These are phyloP conservation scores for Epichloe bromicola DNA, from an alignment of 2,329 filamentous ascomycete species.

Conservation along the genomic window DNA sequence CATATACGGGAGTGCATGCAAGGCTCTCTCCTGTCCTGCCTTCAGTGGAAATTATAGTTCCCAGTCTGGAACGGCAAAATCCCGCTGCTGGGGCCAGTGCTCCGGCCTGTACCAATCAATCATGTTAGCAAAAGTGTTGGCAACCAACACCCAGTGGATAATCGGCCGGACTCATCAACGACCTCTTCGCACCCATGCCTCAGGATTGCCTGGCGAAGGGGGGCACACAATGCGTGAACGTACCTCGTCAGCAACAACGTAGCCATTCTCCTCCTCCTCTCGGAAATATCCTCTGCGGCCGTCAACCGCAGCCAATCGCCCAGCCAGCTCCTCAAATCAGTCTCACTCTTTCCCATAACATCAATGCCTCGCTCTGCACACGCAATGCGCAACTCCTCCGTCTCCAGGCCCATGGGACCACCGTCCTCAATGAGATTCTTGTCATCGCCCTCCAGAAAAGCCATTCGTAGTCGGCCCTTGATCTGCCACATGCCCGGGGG, in stretches of 20 bases:
- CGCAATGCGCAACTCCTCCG: slow-evolving; percentile 55
- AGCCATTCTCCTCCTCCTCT: slow-evolving; percentile 26
- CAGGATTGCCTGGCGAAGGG: background rate
- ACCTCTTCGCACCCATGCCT: too few species aligned
- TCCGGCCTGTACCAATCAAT: slow-evolving; percentile 17
- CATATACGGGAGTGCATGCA: background rate
- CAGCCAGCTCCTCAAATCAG: slow-evolving; percentile 35
- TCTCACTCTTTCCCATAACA: slow-evolving; percentile 42
- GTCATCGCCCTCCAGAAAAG: slow-evolving; percentile 61
- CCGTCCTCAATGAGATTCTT: slow-evolving; percentile 50
- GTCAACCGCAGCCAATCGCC: slow-evolving; percentile 36
- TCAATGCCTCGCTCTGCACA: slow-evolving; percentile 57
- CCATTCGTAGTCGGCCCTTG: slow-evolving; percentile 39
- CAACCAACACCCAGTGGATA: background rate
- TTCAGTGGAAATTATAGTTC: slow-evolving; percentile 17
- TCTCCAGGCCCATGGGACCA: slow-evolving; percentile 40
- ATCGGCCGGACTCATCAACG: too few species aligned
- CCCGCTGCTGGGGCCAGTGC: slow-evolving; percentile 26
- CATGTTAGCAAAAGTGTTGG: slow-evolving; percentile 5
- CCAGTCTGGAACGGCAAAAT: slow-evolving; percentile 30
- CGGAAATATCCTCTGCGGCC: slow-evolving; percentile 21
- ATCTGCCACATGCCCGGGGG: slow-evolving; percentile 39
- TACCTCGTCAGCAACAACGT: slow-evolving; percentile 29
- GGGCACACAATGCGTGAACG: slow-evolving; percentile 6
- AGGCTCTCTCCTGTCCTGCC: background rate